Evolutionary conservation across 495 filamentous ascomycete genomes (phyloP), one percentile per base, ranked within the genome.

Genomic region (Tuber indicum): DNA sequence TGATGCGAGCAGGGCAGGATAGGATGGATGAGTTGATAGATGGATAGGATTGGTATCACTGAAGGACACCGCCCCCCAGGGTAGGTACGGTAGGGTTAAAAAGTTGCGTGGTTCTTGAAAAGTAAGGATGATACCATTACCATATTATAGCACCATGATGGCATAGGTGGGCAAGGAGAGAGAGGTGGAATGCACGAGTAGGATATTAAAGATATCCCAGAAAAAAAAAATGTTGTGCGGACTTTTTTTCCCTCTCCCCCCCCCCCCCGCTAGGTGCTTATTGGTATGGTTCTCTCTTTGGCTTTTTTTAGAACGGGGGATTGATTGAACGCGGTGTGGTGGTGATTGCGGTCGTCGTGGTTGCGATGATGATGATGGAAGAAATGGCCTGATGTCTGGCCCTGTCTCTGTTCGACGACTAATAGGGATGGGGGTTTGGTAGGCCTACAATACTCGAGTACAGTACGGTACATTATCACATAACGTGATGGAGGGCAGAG

Each of bases 81-180:
- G 58, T 32, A 17, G 32, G 58, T 32, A 66, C 8, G 26, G 58
- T 6, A 32, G 10, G 58, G 12, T 32, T 17, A 66, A 32, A 17
- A 17, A 17, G 58, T 66, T 66, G 58, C n/a, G 17, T 23, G n/a
- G n/a, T 66, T 32, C n/a, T 66, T 66, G 14, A 32, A 32, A 66
- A 41, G 45, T 47, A 70, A 44, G 72, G 45, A 71, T 71, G 70
- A 26, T 62, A 66, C 71, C 39, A 71, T 70, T 70, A 71, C 42
- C 21, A 23, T 44, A 74, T 73, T 76, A 72, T 47, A 49, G 62
- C 41, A 71, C 70, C 73, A 72, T 32, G 76, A 73, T 75, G 76
- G 74, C 52, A 74, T 62, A 73, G 44, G 32, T 16, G 12, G 23
- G 72, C 74, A 70, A 66, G 26, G 42, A 36, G 36, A 26, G n/a